These are phyloP conservation scores for Gymnopilus dilepis DNA, from an alignment of 768 basidiomycete species.

Conservation along the genomic window DNA sequence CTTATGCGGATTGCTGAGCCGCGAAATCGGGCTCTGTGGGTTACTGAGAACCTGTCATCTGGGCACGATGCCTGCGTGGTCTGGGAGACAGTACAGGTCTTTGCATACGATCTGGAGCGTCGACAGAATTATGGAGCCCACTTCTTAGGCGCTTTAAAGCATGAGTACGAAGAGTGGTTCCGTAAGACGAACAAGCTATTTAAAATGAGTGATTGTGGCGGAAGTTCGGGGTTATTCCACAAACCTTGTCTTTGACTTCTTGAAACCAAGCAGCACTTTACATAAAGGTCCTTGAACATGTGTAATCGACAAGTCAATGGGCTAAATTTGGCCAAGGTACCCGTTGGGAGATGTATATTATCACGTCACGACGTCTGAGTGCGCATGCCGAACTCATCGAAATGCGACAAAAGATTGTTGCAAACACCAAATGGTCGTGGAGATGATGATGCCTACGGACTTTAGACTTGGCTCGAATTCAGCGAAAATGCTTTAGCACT, in stretches of 20 bases:
- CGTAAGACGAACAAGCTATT: background rate
- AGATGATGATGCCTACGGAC: too few species aligned
- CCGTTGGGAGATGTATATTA: too few species aligned
- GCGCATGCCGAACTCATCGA: too few species aligned
- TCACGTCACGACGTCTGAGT: too few species aligned
- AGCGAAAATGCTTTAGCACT: too few species aligned
- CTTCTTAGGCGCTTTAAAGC: background rate
- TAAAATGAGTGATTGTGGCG: background rate
- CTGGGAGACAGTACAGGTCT: background rate
- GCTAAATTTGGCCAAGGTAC: background rate
- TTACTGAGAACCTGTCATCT: background rate
- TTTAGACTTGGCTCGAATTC: too few species aligned
- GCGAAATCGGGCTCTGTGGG: constrained; percentile 8
- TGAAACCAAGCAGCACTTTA: background rate
- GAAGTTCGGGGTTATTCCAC: background rate
- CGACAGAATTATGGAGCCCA: background rate
- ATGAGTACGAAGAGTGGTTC: background rate
- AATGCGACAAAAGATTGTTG: too few species aligned
- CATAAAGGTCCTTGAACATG: constrained; percentile 1
- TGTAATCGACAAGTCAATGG: background rate
- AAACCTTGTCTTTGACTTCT: background rate
- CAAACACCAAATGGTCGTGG: too few species aligned
- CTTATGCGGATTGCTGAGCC: constrained; percentile 11
- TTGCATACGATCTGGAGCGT: background rate
- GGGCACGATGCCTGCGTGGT: too few species aligned